Percentiles rank a stretch among this genome's conserved stretches.
Evolutionary conservation across 495 filamentous ascomycete species (phyloP).

Genomic region (Tuber microsphaerosporum): DNA sequence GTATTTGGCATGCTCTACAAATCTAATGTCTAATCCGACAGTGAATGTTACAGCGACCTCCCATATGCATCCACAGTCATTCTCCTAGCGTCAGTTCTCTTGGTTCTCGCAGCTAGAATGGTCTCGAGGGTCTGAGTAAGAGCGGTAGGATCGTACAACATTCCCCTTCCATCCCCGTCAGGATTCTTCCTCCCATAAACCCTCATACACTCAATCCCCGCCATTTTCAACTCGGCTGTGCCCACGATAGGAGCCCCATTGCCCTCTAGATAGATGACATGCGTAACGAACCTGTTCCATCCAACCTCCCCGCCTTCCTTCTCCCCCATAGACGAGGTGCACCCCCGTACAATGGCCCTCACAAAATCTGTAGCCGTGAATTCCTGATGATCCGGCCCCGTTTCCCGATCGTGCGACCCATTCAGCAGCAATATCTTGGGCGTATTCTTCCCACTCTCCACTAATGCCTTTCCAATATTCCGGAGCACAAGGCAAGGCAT

Average conservation of each 20-base stretch:
- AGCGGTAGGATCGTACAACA: conserved; percentile 71
- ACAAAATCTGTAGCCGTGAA: conserved; percentile 74
- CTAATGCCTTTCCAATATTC: conserved; percentile 55
- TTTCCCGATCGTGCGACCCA: conserved; percentile 74
- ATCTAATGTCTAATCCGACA: background rate
- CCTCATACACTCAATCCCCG: conserved; percentile 70
- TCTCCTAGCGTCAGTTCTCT: conserved; percentile 52
- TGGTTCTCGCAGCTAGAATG: conserved; percentile 64
- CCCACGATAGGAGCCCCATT: conserved; percentile 64
- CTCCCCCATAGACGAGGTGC: conserved; percentile 47
- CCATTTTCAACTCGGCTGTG: conserved; percentile 52
- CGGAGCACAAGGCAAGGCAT: conserved; percentile 66
- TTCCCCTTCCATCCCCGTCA: conserved; percentile 44
- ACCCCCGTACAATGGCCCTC: conserved; percentile 63
- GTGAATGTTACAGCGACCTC: background rate
- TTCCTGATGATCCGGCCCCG: conserved; percentile 54
- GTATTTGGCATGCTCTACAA: background rate
- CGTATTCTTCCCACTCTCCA: conserved; percentile 22
- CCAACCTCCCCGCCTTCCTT: conserved; percentile 16
- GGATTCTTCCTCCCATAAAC: conserved; percentile 63
- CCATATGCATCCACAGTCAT: conserved; percentile 47
- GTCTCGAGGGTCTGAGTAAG: conserved; percentile 69
- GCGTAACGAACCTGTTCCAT: conserved; percentile 62
- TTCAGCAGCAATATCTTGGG: conserved; percentile 85
- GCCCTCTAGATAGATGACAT: conserved; percentile 75